Evolutionary conservation across 305 asterid species (phyloP), one percentile per base, ranked within the genome.

Genomic region (Andrographis paniculata): DNA sequence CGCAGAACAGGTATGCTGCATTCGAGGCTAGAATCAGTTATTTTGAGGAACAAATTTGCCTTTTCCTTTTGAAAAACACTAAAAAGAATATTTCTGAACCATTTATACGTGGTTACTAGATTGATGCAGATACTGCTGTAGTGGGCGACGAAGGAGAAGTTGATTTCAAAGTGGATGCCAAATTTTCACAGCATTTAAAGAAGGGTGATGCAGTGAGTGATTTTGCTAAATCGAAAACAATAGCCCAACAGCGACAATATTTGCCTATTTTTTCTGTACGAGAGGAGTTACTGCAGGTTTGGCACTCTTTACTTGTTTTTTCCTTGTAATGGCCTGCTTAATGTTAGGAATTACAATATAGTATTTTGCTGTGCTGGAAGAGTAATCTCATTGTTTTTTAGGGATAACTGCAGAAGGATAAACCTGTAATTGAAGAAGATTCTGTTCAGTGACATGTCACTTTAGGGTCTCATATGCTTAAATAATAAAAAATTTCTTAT

Each of bases 121-220:
- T 92, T 77, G 99, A 87, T 69, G 99, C 91, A 15, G 97, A 92
- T 71, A 87, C 93, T 53, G 93, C 97, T 68, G 72, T 56, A 45
- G 94, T 92, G 53, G 99, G 99, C 17, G 95, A 92, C 56, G 69
- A 92, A 64, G 99, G 99, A 53, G 99, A 92, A 72, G 75, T 92
- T 62, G 94, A 92, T 76, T 92, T 81, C 66, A 92, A 77, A 63
- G 93, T 77, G 68, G 95, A 87, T 52, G 95, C 95, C 42, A 87
- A 71, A 63, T 92, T 92, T 67, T 84, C 94, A 10, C 99, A 84
- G 67, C 99, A 87, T 70, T 41, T 87, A 43, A 79, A 79, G 69
- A 87, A 79, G 71, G 82, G 63, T 52, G 88, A 84, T 61, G 95
- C 79, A 60, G 93, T 61, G 46, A 87, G 97, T 33, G 94, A 92